These are phyloP conservation scores for Calonectria leucothoes DNA, from an alignment of 2,329 filamentous ascomycete genomes.

Conservation along the genomic window DNA sequence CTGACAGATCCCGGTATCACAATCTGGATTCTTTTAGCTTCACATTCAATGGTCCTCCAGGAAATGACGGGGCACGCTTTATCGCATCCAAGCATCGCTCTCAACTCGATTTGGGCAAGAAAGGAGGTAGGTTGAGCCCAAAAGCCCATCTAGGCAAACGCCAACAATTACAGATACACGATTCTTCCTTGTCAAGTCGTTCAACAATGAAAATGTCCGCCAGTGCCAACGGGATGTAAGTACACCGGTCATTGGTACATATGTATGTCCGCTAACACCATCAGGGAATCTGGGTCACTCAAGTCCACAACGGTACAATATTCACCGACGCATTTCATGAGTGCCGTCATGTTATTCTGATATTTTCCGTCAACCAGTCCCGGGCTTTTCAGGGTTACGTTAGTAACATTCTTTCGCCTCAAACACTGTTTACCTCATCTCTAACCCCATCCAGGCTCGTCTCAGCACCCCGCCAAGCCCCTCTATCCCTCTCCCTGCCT, in stretches of 20 bases:
- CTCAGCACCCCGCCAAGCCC: not conserved
- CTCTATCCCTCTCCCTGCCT: not conserved
- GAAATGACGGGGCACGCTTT: not conserved
- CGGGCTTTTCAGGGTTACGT: not conserved
- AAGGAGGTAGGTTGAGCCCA: not conserved
- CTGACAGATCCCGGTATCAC: not conserved
- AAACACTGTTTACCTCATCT: too few relatives aligned
- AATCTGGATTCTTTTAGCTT: not conserved
- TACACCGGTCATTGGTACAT: not conserved
- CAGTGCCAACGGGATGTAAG: not conserved
- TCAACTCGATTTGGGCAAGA: not conserved
- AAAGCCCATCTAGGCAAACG: not conserved
- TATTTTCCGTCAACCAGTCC: not conserved
- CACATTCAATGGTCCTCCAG: not conserved
- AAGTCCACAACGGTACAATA: not conserved
- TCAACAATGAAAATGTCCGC: not conserved
- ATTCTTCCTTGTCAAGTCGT: not conserved
- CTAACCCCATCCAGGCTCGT: not conserved
- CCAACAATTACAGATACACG: not conserved
- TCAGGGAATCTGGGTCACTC: not conserved
- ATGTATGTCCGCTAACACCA: not conserved
- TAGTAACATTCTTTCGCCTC: not conserved
- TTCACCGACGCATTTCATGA: not conserved
- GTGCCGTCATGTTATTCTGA: not conserved
- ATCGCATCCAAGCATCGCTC: not conserved